Evolutionary conservation across 2,329 filamentous ascomycete species (phyloP).

Genomic region (Aureobasidium sp.): DNA sequence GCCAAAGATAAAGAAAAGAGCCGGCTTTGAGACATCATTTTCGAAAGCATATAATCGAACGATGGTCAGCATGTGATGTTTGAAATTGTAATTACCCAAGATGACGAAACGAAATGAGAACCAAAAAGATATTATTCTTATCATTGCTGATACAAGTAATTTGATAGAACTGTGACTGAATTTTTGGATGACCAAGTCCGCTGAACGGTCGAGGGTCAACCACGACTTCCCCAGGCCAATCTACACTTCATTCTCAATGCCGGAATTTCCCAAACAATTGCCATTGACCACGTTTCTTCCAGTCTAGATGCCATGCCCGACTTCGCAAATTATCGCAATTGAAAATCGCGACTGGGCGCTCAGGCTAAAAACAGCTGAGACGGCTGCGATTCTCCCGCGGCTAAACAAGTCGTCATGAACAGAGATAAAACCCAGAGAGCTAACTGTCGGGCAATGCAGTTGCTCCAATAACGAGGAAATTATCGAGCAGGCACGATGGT

Average conservation of each 20-base stretch:
- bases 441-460: neutral
- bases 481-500: neutral
- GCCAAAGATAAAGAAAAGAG: slow-evolving; percentile 5
- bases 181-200: too few relatives aligned
- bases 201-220: neutral
- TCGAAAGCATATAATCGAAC: neutral
- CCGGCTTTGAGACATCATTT: slow-evolving; percentile 4
- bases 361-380: neutral
- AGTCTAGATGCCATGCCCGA: neutral
- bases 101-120: slow-evolving; percentile 13
- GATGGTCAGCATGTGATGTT: neutral
- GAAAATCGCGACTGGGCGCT: neutral
- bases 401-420: neutral
- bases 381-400: neutral
- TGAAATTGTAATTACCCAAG: slow-evolving; percentile 8
- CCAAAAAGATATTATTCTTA: slow-evolving; percentile 8
- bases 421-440: neutral
- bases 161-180: too few relatives aligned
- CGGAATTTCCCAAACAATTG: neutral
- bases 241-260: neutral
- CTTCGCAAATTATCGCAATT: neutral
- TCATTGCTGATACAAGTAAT: neutral
- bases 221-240: neutral
- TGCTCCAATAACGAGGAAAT: neutral
- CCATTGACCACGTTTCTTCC: neutral